Percentiles rank a stretch among this genome's conserved stretches.
Evolutionary conservation across 2,329 filamentous ascomycete genomes (phyloP).

Genomic region (Diaporthe aspalathi): DNA sequence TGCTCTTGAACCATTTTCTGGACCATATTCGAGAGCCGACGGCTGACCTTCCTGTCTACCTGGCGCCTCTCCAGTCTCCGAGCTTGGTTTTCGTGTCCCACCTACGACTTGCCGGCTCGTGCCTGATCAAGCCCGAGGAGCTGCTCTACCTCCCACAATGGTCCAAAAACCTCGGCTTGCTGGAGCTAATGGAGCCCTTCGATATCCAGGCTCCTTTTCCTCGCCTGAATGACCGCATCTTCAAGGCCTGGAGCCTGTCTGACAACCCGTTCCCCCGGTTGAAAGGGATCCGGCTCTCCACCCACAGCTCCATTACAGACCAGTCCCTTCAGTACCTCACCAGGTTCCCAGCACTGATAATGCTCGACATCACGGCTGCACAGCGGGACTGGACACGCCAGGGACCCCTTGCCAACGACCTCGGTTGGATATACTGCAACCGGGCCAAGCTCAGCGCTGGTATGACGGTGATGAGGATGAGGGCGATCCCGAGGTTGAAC

Average conservation of each 20-base stretch:
- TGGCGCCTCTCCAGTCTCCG: slow-evolving; percentile 19
- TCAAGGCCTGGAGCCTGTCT: slow-evolving; percentile 28
- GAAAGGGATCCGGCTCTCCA: slow-evolving; percentile 16
- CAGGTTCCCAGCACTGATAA: slow-evolving; percentile 21
- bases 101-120: slow-evolving; percentile 28
- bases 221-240: slow-evolving; percentile 17
- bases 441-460: not conserved
- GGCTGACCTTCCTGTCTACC: slow-evolving; percentile 29
- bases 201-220: not conserved
- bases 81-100: slow-evolving; percentile 36
- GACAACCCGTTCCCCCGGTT: slow-evolving; percentile 29
- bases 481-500: not conserved
- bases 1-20: slow-evolving; percentile 3
- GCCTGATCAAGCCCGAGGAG: slow-evolving; percentile 21
- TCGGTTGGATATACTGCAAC: slow-evolving; percentile 18
- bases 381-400: not conserved
- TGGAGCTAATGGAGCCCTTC: slow-evolving; percentile 32
- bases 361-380: slow-evolving; percentile 10
- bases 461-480: not conserved
- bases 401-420: not conserved
- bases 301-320: slow-evolving; percentile 3
- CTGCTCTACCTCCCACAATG: slow-evolving; percentile 27
- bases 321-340: slow-evolving; percentile 23
- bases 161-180: slow-evolving; percentile 32
- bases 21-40: slow-evolving; percentile 6